Base-by-base conservation (phyloP, 2,329 filamentous ascomycete genomes). In the Clarireedia monteithiana region DNA sequence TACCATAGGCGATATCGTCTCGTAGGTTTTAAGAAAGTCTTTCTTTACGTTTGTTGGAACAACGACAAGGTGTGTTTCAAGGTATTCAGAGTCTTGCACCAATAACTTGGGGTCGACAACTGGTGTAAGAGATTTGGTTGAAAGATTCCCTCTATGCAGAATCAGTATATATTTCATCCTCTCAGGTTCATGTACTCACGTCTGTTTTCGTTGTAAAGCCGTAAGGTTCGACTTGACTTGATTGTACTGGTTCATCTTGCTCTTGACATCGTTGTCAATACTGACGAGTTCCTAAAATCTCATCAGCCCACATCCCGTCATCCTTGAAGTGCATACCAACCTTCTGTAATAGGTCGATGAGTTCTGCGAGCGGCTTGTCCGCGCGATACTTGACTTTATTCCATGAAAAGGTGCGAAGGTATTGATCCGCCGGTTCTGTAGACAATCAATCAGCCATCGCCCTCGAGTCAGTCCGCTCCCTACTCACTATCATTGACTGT, bases 301-400 rank as follows among this genome's bases (percentile, higher is more conserved):
- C 10, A 30, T 55, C 53, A 55, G 45, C 34, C 14, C n/a, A 24
- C n/a, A 23, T 44, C 12, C 12, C 5, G 15, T 36, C 20, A 24
- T 36, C 5, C 2, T 15, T 27, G 34, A 50, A 38, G 6, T 2
- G 40, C 9, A 15, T 20, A 10, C 20, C 17, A 66, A 89, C 89
- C 83, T 95, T 96, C 69, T 95, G 90, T 57, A 99, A 75, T 42
- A 85, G 85, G 70, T 91, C 88, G 65, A 96, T 86, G 58, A 97
- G 78, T 69, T 97, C 92, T 55, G 84, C 81, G 59, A 99, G 81
- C 50, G 92, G 83, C 71, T 92, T 95, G 72, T 99, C 94, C 60
- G 89, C 86, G 66, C 94, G 85, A 73, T 97, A 99, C 71, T 96
- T 94, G 73, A 95, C 89, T 73, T 94, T 96, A 76, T 97, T 97